phyloP scores from a whole-genome alignment of 371 early-diverging fungal genomes.

The Apophysomyces ossiformis region DNA sequence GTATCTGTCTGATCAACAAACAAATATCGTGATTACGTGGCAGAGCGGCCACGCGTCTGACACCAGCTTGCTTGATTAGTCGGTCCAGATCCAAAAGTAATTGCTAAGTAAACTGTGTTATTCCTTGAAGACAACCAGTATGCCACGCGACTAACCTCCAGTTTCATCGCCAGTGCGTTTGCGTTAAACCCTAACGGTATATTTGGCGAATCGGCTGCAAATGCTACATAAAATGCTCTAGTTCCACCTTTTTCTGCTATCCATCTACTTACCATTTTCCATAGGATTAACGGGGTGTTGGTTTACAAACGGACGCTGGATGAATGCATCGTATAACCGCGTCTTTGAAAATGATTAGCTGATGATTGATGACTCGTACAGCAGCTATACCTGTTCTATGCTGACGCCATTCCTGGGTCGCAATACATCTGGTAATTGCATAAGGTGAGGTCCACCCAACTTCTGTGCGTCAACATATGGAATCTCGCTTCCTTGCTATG shows the following conservation, averaged over 20 bases:
- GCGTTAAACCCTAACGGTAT: conserved; percentile 1
- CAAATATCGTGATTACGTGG: conserved; percentile 86
- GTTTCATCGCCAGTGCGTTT: conserved; percentile 12
- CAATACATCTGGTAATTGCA: conserved; percentile 83
- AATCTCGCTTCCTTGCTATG: conserved; percentile 64
- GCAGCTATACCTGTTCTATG: conserved; percentile 74
- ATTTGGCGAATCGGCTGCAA: neutral
- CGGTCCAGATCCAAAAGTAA: conserved; percentile 78
- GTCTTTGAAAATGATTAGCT: conserved; percentile 26
- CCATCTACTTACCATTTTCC: neutral
- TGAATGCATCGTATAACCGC: conserved; percentile 20
- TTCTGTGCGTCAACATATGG: conserved; percentile 87
- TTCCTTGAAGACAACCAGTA: no score
- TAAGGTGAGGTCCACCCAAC: conserved; percentile 74
- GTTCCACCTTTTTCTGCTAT: neutral
- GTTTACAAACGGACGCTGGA: conserved; percentile 6
- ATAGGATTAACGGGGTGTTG: conserved; percentile 8
- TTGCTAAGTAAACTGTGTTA: conserved; percentile 38
- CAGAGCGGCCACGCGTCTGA: conserved; percentile 64
- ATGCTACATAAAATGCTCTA: neutral
- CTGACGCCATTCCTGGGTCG: conserved; percentile 77
- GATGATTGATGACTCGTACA: conserved; percentile 45
- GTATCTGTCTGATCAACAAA: conserved; percentile 73
- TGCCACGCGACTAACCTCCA: conserved; percentile 15
- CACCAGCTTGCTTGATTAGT: conserved; percentile 59